These are phyloP conservation scores for Priceomyces carsonii DNA, from an alignment of 805 yeast species.

Conservation along the genomic window DNA sequence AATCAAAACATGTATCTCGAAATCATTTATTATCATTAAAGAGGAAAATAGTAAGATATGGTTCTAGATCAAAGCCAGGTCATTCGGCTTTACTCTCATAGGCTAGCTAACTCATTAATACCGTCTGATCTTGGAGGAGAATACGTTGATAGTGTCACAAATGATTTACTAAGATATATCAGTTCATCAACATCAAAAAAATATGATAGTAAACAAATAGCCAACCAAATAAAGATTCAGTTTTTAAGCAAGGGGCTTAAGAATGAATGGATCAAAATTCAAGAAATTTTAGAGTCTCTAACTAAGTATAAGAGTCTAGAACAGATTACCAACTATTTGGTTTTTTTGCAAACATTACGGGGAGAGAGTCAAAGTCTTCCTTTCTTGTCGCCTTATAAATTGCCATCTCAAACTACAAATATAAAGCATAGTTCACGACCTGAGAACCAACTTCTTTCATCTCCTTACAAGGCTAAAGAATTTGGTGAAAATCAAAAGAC, in stretches of 20 bases:
- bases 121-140: constrained; percentile 40
- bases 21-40: constrained; percentile 2
- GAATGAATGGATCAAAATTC: constrained; percentile 36
- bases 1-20: constrained; percentile 2
- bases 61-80: constrained; percentile 33
- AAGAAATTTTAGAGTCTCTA: constrained; percentile 28
- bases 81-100: constrained; percentile 29
- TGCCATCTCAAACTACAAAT: constrained; percentile 6
- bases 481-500: neutral
- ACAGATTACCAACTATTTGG: constrained; percentile 36
- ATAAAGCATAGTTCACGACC: constrained; percentile 3
- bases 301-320: constrained; percentile 26
- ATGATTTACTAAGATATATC: constrained; percentile 22
- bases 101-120: constrained; percentile 36
- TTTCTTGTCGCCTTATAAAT: neutral
- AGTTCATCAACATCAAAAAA: constrained; percentile 8
- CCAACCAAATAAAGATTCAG: constrained; percentile 20
- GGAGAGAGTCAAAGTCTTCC: neutral
- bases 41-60: constrained; percentile 14
- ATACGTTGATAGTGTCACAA: constrained; percentile 29
- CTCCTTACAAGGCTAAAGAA: constrained; percentile 9
- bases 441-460: constrained; percentile 9
- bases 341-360: constrained; percentile 26
- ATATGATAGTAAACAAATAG: constrained; percentile 18
- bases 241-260: constrained; percentile 27